Conservation (phyloP, 2,329 filamentous ascomycete genomes). For the Tolypocladium tundrense region DNA sequence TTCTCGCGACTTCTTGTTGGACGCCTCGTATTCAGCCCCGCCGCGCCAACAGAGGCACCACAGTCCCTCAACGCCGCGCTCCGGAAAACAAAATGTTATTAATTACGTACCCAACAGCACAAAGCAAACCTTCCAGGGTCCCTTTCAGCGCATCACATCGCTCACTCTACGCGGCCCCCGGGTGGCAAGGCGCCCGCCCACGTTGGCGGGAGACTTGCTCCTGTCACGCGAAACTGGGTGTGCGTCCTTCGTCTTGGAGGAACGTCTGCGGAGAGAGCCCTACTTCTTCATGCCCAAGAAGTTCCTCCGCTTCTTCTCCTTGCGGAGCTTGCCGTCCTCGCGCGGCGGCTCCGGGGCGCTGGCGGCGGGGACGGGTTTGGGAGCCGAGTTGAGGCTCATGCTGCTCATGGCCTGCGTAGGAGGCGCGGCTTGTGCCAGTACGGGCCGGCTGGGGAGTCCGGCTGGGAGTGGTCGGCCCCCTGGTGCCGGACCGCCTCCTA, state of each 20-base stretch:
- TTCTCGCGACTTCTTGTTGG: background rate
- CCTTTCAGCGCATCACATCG: background rate
- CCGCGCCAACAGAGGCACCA: background rate
- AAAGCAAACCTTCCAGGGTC: background rate
- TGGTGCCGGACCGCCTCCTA: conserved; percentile 4
- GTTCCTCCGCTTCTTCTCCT: conserved; percentile 53
- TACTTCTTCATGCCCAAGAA: conserved; percentile 51
- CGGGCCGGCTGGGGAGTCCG: conserved; percentile 15
- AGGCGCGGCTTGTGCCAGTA: conserved; percentile 16
- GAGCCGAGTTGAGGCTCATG: conserved; percentile 35
- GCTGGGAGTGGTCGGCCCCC: conserved; percentile 3
- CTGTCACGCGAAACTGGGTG: background rate
- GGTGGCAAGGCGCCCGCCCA: too few species aligned
- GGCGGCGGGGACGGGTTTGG: conserved; percentile 8
- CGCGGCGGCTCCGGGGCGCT: conserved; percentile 12
- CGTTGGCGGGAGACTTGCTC: background rate
- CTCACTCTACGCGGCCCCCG: background rate
- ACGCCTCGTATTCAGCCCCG: background rate
- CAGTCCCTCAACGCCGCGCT: background rate
- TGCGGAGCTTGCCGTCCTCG: conserved; percentile 33
- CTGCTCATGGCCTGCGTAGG: conserved; percentile 46
- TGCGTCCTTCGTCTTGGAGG: background rate
- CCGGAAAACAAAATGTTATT: background rate
- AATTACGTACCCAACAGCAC: background rate
- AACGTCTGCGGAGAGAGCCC: conserved; percentile 17